Evolutionary conservation across 2,329 filamentous ascomycete genomes (phyloP), one percentile per base, ranked within the genome.

Genomic region (Plectosphaerella plurivora): DNA sequence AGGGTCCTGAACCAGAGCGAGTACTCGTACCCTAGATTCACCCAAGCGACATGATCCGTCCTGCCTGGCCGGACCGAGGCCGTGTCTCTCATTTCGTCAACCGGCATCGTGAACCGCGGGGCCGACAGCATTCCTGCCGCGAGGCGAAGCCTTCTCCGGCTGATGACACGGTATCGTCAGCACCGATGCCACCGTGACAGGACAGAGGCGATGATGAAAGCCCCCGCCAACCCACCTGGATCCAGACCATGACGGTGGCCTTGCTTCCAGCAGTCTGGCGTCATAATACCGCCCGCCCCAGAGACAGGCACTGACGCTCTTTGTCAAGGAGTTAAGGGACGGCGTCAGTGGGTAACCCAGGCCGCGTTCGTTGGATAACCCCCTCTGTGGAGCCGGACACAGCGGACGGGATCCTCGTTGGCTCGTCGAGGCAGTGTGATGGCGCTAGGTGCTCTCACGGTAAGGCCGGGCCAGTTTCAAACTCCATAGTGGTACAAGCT

Each of bases 381-480:
- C 28, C 41, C 41, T 44, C 41, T 16, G 41, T 44, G 41, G 41
- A 18, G n/a, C 41, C 16, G 41, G 18, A 12, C 18, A 20, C 41
- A 20, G 16, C 4, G 41, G 18, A 11, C 41, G 18, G 41, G 10
- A 16, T 7, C 18, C 41, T 44, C 41, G 41, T 44, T 44, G 41
- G 41, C 41, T 44, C 16, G 8, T 33, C n/a, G 18, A 20, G 18
- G 41, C n/a, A 44, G 11, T 10, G 22, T 4, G n/a, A 22, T 8
- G 42, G 48, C 48, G 39, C 37, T 33, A 50, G 44, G 35, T 50
- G 44, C 37, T 22, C 48, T 50, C 48, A 45, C 48, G 48, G 37
- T 44, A 39, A 50, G 37, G 48, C 48, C 22, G 22, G 48, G 48
- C 37, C 25, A 28, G 48, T 50, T 50, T 50, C 48, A 41, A 35